Base-by-base conservation (phyloP, 73 alveolate species). In the Symbiodinium pilosum region DNA sequence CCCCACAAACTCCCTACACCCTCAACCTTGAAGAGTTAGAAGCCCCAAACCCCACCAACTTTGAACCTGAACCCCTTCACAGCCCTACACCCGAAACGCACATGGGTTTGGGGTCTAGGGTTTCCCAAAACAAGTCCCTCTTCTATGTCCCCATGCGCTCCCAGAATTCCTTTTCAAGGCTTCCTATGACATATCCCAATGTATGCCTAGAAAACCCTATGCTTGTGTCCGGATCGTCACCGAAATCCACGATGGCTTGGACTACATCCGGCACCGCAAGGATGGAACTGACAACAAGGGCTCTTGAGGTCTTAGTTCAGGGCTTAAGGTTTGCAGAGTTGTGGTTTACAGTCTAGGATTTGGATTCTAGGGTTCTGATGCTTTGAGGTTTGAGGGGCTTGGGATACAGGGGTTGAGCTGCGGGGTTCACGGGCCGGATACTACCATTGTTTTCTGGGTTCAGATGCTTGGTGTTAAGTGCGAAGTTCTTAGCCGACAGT, bases 201-300 rank as follows among this genome's bases (percentile, higher is more conserved):
- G n/a, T n/a, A n/a, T n/a, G n/a, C n/a, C n/a, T n/a, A n/a, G n/a
- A n/a, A n/a, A n/a, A n/a, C n/a, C n/a, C n/a, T n/a, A n/a, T n/a
- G n/a, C n/a, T n/a, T n/a, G n/a, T n/a, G 56, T 91, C 97, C 97
- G 81, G 36, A n/a, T 91, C 97, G 6, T 91, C 97, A 30, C 38
- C 47, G 97, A 91, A 91, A 40, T 91, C 97, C 56, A 91, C 97
- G 77, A 91, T 91, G 83, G 97, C 97, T 69, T 91, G 59, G 47
- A 91, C 97, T 56, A 91, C 87, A 42, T 91, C 97, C 41, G 89
- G 97, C 36, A 91, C 36, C 8, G 73, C 97, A 87, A 91, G 42
- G 51, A 91, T 69, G 81, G 88, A 69, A 68, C 97, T 91, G 91
- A 26, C 28, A 56, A 56, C 32, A 56, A 26, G 75, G 68, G 12